Evolutionary conservation across 352 stramenopile species (phyloP), one percentile per base, ranked within the genome.

Genomic region (Phytopythium delawarense): DNA sequence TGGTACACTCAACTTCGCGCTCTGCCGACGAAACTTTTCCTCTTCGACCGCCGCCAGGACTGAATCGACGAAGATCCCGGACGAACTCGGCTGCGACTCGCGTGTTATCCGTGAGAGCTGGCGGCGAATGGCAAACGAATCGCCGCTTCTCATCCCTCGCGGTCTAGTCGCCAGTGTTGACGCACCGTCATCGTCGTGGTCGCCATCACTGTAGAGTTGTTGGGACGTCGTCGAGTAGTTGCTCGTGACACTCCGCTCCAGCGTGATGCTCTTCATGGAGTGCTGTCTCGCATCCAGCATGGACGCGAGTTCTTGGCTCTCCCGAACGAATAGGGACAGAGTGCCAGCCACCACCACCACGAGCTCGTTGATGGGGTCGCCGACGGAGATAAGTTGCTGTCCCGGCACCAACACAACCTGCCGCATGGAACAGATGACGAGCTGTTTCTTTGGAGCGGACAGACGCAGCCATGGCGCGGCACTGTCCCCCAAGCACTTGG

Each of bases 171-270:
- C 13, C 23, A 13, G 2, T 2, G 4, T 18, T 1, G 50, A 32
- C 32, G 35, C 34, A 20, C n/a, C 7, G 1, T n/a, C 8, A 0
- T 25, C 15, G 7, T 30, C 13, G 7, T 30, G 40, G 4, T 61
- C 28, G 6, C 57, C 28, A 13, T 74, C 40, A 18, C 62, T 75
- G 57, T 68, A 84, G 3, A 89, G 66, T 30, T 88, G 78, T 37
- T 86, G 72, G 1, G 78, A 90, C 0, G 81, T 86, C 32, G 78
- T 90, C 34, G 78, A 84, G 68, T 88, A 88, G 52, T 90, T 88
- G 57, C 78, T 90, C 13, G 71, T 74, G 59, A 90, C 76, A 54
- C 71, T 79, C 48, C 63, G 70, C 66, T 90, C 78, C 0, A 88
- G 65, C 58, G 79, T 74, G 1, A 82, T 55, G 59, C 76, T 90